These are phyloP conservation scores for Sequoiadendron giganteum DNA, from an alignment of 75 land plant genomes.

Conservation along the genomic window DNA sequence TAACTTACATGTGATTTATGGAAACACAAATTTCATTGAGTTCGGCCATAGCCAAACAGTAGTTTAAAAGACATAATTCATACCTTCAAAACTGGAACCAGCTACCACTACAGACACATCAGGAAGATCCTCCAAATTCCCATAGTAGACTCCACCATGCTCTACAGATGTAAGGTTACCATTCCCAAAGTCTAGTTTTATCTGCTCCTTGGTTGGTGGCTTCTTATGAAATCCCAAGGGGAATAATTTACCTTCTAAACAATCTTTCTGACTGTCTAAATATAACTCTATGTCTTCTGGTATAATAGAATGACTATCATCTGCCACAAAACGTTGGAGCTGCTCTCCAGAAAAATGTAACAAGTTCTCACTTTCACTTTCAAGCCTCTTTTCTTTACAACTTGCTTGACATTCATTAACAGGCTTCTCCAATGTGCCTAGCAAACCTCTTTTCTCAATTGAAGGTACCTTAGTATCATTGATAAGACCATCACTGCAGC, in stretches of 20 bases:
- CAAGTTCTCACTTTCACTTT: neutral
- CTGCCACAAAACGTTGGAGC: conserved; percentile 4
- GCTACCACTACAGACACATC: conserved; percentile 24
- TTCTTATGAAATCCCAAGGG: conserved; percentile 34
- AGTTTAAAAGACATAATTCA: neutral
- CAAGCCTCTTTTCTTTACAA: neutral
- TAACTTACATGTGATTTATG: neutral
- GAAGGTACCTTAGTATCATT: neutral
- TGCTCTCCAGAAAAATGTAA: neutral
- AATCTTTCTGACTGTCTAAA: conserved; percentile 4
- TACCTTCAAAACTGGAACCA: conserved; percentile 32
- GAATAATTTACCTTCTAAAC: neutral
- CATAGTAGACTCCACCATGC: conserved; percentile 35
- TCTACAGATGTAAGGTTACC: conserved; percentile 18
- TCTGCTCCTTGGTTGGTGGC: conserved; percentile 49
- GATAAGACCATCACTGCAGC: neutral
- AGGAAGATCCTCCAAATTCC: conserved; percentile 34
- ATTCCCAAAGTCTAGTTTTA: conserved; percentile 13
- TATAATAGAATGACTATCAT: neutral
- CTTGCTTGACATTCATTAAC: neutral
- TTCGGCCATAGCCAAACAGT: neutral
- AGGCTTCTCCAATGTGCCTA: neutral
- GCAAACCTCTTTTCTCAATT: neutral
- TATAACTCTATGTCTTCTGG: conserved; percentile 8
- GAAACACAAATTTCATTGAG: neutral